A percentile compares a stretch with the other conserved stretches of the same genome.
These are phyloP conservation scores for Phytophthora kernoviae DNA, from an alignment of 352 stramenopile genomes.

Conservation along the genomic window DNA sequence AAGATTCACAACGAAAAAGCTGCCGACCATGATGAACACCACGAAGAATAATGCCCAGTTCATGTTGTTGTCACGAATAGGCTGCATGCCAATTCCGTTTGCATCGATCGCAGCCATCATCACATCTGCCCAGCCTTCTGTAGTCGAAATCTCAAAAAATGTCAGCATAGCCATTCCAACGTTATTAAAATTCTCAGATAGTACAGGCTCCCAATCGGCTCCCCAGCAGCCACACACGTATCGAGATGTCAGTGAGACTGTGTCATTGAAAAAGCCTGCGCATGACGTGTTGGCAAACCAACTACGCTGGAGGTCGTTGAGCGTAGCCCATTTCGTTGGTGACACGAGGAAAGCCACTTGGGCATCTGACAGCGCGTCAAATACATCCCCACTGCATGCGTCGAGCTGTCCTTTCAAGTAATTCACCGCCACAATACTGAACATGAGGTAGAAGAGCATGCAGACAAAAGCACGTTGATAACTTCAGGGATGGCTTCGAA, in stretches of 20 bases:
- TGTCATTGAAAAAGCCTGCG: constrained; percentile 18
- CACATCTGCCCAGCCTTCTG: constrained; percentile 92
- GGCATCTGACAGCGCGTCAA: constrained; percentile 41
- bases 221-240: constrained; percentile 76
- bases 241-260: constrained; percentile 65
- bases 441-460: constrained; percentile 94
- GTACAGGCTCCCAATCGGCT: constrained; percentile 48
- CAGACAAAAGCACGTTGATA: constrained; percentile 92
- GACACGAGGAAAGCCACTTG: constrained; percentile 54
- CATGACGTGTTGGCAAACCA: constrained; percentile 41
- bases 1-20: constrained; percentile 94
- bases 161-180: constrained; percentile 76
- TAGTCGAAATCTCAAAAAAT: constrained; percentile 95
- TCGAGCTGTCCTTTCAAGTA: constrained; percentile 94
- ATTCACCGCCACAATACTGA: constrained; percentile 94
- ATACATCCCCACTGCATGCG: constrained; percentile 68
- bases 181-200: constrained; percentile 88
- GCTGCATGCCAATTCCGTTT: constrained; percentile 91
- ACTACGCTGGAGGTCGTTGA: constrained; percentile 35
- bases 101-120: constrained; percentile 92
- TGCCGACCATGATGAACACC: constrained; percentile 91
- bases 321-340: constrained; percentile 41
- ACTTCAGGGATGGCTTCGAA: constrained; percentile 89
- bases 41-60: constrained; percentile 90
- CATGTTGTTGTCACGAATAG: constrained; percentile 83